Percentiles rank a stretch among this genome's conserved stretches.
phyloP scores from a whole-genome alignment of 768 basidiomycete genomes.

The Mrakia gelida region DNA sequence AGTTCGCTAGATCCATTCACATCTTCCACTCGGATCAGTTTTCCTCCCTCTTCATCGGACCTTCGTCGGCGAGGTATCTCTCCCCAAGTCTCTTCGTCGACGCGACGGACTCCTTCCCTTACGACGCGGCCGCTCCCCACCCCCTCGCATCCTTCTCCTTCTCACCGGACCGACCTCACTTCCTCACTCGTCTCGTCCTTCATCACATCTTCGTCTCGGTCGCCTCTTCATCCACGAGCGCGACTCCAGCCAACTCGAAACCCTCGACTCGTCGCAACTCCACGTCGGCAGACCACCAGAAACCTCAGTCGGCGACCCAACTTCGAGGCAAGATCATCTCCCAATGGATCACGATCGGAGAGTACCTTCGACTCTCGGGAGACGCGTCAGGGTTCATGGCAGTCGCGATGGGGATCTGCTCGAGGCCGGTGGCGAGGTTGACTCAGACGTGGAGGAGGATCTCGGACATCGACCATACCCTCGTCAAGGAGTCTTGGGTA shows the following conservation, averaged over 20 bases:
- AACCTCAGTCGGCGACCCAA: conserved; percentile 52
- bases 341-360: conserved; percentile 68
- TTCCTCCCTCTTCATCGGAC: conserved; percentile 17
- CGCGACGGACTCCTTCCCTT: conserved; percentile 1
- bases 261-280: background rate
- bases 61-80: background rate
- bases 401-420: conserved; percentile 64
- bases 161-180: conserved; percentile 59
- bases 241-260: background rate
- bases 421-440: conserved; percentile 66
- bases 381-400: conserved; percentile 78
- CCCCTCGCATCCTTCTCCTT: conserved; percentile 16
- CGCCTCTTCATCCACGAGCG: background rate
- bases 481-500: conserved; percentile 44
- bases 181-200: conserved; percentile 70
- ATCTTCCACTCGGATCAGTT: conserved; percentile 51
- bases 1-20: conserved; percentile 62
- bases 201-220: conserved; percentile 53
- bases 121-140: conserved; percentile 8
- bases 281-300: background rate
- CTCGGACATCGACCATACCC: conserved; percentile 51
- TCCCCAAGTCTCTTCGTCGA: conserved; percentile 8
- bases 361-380: conserved; percentile 64
- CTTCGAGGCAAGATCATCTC: conserved; percentile 68
- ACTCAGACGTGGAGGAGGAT: conserved; percentile 77